phyloP scores from a whole-genome alignment of 768 basidiomycete species.

The Terana coerulea region DNA sequence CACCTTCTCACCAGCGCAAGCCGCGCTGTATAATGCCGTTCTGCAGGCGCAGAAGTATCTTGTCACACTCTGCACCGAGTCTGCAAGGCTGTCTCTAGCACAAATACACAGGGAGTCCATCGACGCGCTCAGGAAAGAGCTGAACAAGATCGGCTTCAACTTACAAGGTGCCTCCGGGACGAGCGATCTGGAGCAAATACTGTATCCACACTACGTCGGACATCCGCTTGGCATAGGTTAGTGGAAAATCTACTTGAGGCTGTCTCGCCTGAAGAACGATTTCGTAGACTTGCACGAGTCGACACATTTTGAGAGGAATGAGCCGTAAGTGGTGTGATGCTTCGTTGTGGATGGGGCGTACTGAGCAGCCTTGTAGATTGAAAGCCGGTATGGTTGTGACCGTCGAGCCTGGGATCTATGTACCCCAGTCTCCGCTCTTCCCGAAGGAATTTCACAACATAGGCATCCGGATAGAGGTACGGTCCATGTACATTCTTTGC shows the following conservation, averaged over 20 bases:
- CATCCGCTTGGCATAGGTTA: slow-evolving; percentile 90
- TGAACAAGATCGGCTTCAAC: slow-evolving; percentile 74
- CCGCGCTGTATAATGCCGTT: slow-evolving; percentile 80
- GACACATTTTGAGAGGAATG: slow-evolving; percentile 49
- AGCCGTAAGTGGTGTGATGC: slow-evolving; percentile 36
- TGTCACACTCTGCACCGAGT: slow-evolving; percentile 56
- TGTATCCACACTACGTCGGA: slow-evolving; percentile 92
- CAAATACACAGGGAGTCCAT: slow-evolving; percentile 77
- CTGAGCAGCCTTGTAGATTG: slow-evolving; percentile 42
- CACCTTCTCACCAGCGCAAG: slow-evolving; percentile 72
- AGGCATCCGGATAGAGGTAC: slow-evolving; percentile 87
- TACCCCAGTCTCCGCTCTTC: slow-evolving; percentile 74
- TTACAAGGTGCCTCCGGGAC: slow-evolving; percentile 39
- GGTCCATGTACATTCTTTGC: background rate
- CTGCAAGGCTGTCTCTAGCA: slow-evolving; percentile 55
- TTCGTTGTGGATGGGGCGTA: slow-evolving; percentile 4
- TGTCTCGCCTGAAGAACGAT: background rate
- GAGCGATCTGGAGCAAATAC: slow-evolving; percentile 59
- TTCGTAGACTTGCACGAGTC: slow-evolving; percentile 88
- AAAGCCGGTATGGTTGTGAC: slow-evolving; percentile 89
- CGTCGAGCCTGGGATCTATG: slow-evolving; percentile 89
- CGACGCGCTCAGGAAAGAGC: slow-evolving; percentile 60
- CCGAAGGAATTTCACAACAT: slow-evolving; percentile 89
- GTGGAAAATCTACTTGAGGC: slow-evolving; percentile 17
- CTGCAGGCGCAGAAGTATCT: slow-evolving; percentile 69